Conservation (phyloP, 169 alveolate species). For the Cryptosporidium canis region DNA sequence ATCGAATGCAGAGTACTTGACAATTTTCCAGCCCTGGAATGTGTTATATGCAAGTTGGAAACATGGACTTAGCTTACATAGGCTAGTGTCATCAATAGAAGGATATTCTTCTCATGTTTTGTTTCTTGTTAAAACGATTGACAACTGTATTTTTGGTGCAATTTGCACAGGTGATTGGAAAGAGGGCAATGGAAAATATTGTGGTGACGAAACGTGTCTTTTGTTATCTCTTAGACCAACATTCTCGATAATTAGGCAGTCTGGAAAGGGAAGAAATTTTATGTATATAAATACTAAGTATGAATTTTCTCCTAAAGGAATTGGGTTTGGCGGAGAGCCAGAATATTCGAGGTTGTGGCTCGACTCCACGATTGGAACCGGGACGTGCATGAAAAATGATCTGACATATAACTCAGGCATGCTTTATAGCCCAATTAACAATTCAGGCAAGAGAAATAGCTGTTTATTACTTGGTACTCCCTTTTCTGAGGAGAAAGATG, state of each 20-base stretch:
- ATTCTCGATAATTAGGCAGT: slow-evolving; percentile 33
- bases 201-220: slow-evolving; percentile 68
- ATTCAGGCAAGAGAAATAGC: slow-evolving; percentile 36
- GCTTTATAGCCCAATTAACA: slow-evolving; percentile 26
- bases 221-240: slow-evolving; percentile 22
- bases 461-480: slow-evolving; percentile 66
- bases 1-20: slow-evolving; percentile 36
- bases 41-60: slow-evolving; percentile 71
- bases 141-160: slow-evolving; percentile 58
- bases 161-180: slow-evolving; percentile 67
- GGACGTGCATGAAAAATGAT: slow-evolving; percentile 60
- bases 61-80: slow-evolving; percentile 60
- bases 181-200: slow-evolving; percentile 64
- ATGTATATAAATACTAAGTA: slow-evolving; percentile 57
- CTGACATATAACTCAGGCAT: slow-evolving; percentile 48
- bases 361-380: slow-evolving; percentile 26
- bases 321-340: slow-evolving; percentile 71
- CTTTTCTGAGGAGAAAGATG: slow-evolving; percentile 27
- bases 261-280: slow-evolving; percentile 61
- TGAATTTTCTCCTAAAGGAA: slow-evolving; percentile 70
- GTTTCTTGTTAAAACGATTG: slow-evolving; percentile 25
- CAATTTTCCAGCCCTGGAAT: slow-evolving; percentile 63
- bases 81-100: slow-evolving; percentile 23
- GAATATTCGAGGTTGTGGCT: slow-evolving; percentile 67
- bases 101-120: slow-evolving; percentile 59